phyloP scores from a whole-genome alignment of 768 basidiomycete genomes.

The Mrakia blollopis region DNA sequence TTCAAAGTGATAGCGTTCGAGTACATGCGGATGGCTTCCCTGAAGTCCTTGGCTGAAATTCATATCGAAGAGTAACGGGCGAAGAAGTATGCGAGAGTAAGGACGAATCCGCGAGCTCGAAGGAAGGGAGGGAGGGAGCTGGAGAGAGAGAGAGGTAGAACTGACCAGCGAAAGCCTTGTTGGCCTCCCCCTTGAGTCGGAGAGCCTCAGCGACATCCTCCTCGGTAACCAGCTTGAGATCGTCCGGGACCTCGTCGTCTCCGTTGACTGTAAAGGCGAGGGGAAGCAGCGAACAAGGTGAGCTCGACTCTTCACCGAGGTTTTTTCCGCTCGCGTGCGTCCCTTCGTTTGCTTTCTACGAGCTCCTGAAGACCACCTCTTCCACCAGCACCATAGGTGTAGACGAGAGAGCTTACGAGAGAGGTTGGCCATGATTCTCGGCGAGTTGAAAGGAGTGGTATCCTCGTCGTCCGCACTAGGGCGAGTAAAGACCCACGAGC shows the following conservation, averaged over 20 bases:
- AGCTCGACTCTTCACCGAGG: neutral
- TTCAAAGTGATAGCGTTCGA: slow-evolving; percentile 79
- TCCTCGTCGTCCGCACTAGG: slow-evolving; percentile 12
- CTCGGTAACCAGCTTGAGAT: slow-evolving; percentile 54
- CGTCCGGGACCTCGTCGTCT: slow-evolving; percentile 30
- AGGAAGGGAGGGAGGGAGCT: neutral
- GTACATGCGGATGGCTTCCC: slow-evolving; percentile 70
- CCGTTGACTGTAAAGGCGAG: slow-evolving; percentile 19
- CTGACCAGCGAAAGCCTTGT: slow-evolving; percentile 64
- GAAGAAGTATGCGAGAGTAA: neutral
- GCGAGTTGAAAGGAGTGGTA: slow-evolving; percentile 29
- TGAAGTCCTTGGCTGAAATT: slow-evolving; percentile 64
- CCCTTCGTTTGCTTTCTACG: too few relatives aligned
- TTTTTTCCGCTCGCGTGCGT: neutral
- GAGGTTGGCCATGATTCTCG: slow-evolving; percentile 28
- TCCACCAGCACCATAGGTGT: neutral
- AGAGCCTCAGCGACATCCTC: slow-evolving; percentile 64
- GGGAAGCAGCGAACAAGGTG: neutral
- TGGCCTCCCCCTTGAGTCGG: slow-evolving; percentile 75
- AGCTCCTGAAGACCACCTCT: neutral
- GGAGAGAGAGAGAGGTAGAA: neutral
- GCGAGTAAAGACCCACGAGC: neutral
- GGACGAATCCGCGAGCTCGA: slow-evolving; percentile 2
- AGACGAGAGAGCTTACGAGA: slow-evolving; percentile 8
- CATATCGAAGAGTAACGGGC: neutral